phyloP scores from a whole-genome alignment of 345 rosid genomes.

The Eucalyptus camaldulensis region DNA sequence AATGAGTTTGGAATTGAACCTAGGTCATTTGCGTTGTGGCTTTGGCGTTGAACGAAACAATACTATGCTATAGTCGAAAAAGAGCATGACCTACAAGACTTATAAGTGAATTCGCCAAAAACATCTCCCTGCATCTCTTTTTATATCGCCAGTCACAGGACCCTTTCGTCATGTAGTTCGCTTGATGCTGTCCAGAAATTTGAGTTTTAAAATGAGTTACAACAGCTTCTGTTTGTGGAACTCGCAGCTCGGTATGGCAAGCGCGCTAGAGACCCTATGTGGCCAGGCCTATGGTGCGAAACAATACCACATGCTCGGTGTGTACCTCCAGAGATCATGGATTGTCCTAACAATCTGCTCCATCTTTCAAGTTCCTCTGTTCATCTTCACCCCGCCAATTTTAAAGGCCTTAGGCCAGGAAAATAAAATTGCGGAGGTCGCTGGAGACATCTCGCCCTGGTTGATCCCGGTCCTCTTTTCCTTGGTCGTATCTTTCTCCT shows the following conservation, averaged over 20 bases:
- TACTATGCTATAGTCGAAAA: not conserved
- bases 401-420: slow-evolving; percentile 54
- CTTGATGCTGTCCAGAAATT: not conserved
- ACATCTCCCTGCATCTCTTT: not conserved
- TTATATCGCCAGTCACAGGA: not conserved
- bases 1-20: not conserved
- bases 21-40: not conserved
- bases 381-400: slow-evolving; percentile 36
- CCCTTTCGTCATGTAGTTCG: not conserved
- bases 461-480: slow-evolving; percentile 38
- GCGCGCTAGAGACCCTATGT: slow-evolving; percentile 72
- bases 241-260: slow-evolving; percentile 76
- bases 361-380: slow-evolving; percentile 39
- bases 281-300: slow-evolving; percentile 87
- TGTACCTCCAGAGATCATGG: slow-evolving; percentile 86
- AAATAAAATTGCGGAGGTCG: slow-evolving; percentile 23
- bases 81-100: not conserved
- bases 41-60: not conserved
- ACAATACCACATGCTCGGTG: slow-evolving; percentile 69
- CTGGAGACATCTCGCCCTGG: slow-evolving; percentile 42
- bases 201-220: not conserved
- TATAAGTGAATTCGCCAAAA: not conserved
- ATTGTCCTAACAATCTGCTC: slow-evolving; percentile 25
- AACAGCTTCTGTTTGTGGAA: not conserved
- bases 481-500: slow-evolving; percentile 34